Base-by-base conservation (phyloP, 2,329 filamentous ascomycete species). In the Xylariales sp. region DNA sequence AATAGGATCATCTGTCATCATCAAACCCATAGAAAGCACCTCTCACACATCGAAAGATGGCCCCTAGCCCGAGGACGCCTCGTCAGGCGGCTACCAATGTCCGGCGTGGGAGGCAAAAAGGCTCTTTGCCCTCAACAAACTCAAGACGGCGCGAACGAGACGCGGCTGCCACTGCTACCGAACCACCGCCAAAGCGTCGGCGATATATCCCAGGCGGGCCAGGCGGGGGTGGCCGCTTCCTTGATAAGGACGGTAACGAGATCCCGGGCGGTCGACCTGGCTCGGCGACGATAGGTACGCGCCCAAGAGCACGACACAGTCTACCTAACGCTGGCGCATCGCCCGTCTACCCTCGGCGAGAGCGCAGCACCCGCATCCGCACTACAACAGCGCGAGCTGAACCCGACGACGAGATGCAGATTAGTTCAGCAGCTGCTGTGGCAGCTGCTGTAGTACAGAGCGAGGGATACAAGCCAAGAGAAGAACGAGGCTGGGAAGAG, bases 401-500 rank as follows among this genome's bases (percentile, higher is more conserved):
- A 42, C 70, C 71, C 43, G 66, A 69, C 46, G 76, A 77, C 49
- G 74, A 71, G 51, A 86, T 86, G 60, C 78, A 86, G 50, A 94
- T 86, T 64, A 88, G 84, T 54, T 91, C 87, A 33, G 88, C 84
- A n/a, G 88, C 91, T 10, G 89, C 89, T 20, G 87, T 90, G 18
- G 88, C 90, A 38, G 89, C 88, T 5, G 85, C 86, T 4, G 85
- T 93, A 45, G 87, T 88, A 52, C 89, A 95, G 59, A 90, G 82
- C 55, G 93, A 97, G 69, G 90, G 91, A 38, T 97, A 97, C 66
- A 98, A 98, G 62, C 93, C 93, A 22, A 78, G 93, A 57, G 93
- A 98, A 66, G 93, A 98, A 68, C 82, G 91, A 48, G 88, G 88
- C 39, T 98, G 91, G 89, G 90, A 96, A 57, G 93, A 98, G 61